phyloP scores from a whole-genome alignment of 371 early-diverging fungal species.

The Sporodiniella umbellata region DNA sequence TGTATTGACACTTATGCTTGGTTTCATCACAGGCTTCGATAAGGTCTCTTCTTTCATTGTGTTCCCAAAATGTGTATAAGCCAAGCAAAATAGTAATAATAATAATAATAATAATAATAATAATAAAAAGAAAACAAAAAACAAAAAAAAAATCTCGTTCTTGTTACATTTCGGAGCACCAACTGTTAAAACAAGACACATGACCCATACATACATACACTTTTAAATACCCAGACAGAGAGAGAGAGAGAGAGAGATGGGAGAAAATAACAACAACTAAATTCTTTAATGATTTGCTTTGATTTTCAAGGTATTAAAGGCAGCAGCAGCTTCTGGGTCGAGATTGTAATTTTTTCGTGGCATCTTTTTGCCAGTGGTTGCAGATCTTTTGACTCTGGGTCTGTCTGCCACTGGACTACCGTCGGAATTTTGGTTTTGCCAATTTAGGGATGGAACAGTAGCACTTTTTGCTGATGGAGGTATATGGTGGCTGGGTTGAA shows the following conservation, averaged over 20 bases:
- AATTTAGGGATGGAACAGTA: constrained; percentile 27
- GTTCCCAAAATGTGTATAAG: no score
- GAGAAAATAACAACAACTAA: no score
- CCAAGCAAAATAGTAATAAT: no score
- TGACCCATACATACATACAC: no score
- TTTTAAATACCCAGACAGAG: no score
- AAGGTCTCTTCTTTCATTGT: background rate
- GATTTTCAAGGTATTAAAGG: background rate
- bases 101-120: no score
- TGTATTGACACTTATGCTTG: constrained; percentile 36
- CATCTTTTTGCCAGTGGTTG: constrained; percentile 23
- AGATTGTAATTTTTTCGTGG: constrained; percentile 4
- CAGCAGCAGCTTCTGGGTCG: constrained; percentile 1
- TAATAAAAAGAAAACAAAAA: no score
- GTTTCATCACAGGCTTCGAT: constrained; percentile 23
- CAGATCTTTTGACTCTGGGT: constrained; percentile 18
- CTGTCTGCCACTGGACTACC: constrained; percentile 1
- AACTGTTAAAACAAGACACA: no score
- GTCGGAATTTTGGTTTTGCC: constrained; percentile 28
- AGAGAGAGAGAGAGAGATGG: no score
- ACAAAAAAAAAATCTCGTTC: no score
- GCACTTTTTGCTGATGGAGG: constrained; percentile 27
- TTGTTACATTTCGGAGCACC: no score
- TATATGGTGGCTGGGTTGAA: background rate
- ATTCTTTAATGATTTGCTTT: background rate